These are phyloP conservation scores for Lignosus rhinocerotis DNA, from an alignment of 1,284 basidiomycete species.

Conservation along the genomic window DNA sequence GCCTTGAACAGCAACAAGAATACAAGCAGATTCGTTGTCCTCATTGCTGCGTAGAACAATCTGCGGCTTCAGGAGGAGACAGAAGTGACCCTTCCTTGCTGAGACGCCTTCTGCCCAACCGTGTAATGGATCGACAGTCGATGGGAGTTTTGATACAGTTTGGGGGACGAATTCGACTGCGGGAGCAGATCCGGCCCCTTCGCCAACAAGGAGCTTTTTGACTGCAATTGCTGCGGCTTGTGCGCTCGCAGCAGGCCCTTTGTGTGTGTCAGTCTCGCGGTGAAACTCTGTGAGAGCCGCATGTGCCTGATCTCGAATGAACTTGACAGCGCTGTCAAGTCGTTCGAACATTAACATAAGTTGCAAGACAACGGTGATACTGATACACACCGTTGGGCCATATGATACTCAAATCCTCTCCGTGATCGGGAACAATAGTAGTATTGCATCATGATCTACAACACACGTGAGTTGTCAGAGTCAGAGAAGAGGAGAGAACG, in stretches of 20 bases:
- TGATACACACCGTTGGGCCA: constrained; percentile 73
- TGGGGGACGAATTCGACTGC: constrained; percentile 42
- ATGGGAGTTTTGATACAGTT: constrained; percentile 18
- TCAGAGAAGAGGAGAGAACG: neutral
- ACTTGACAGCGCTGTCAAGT: constrained; percentile 69
- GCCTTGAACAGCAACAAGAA: constrained; percentile 83
- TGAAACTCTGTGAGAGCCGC: constrained; percentile 39
- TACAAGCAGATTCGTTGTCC: constrained; percentile 63
- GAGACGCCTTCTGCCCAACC: constrained; percentile 75
- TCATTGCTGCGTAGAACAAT: constrained; percentile 77
- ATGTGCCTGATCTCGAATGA: constrained; percentile 79
- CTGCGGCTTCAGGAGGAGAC: constrained; percentile 90
- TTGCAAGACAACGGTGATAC: neutral
- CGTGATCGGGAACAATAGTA: constrained; percentile 81
- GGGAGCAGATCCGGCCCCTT: constrained; percentile 40
- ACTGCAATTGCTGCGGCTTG: constrained; percentile 64
- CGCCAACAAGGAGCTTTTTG: constrained; percentile 59
- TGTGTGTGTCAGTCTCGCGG: constrained; percentile 37
- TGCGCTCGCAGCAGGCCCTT: constrained; percentile 43
- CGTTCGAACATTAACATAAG: neutral
- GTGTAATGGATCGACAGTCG: constrained; percentile 54
- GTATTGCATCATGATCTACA: constrained; percentile 84
- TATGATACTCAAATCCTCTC: constrained; percentile 84
- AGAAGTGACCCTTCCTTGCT: constrained; percentile 72
- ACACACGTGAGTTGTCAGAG: neutral